A percentile compares a stretch with the other conserved stretches of the same genome.
Evolutionary conservation across 2,329 filamentous ascomycete genomes (phyloP).

Genomic region (Rhinocladiella similis): DNA sequence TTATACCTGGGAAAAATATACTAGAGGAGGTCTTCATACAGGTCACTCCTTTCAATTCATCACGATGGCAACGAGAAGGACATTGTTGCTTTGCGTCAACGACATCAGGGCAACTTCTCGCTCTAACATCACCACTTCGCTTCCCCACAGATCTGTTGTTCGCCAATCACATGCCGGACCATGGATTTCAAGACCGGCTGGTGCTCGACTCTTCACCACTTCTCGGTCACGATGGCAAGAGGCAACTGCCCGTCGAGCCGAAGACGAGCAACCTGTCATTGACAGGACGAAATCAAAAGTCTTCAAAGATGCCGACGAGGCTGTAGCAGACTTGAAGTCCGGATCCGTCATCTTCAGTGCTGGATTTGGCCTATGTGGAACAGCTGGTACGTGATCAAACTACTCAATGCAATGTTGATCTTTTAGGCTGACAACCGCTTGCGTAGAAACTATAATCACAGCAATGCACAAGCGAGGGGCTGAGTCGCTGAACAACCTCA

Average conservation of each 20-base stretch:
- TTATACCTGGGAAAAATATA: background rate
- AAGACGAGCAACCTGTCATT: slow-evolving; percentile 12
- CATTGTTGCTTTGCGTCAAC: slow-evolving; percentile 22
- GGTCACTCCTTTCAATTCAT: background rate
- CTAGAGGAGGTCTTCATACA: too few species aligned
- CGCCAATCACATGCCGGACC: slow-evolving; percentile 14
- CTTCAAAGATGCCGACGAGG: slow-evolving; percentile 59
- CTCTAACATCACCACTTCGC: slow-evolving; percentile 4
- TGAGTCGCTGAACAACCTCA: slow-evolving; percentile 59
- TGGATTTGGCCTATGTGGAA: slow-evolving; percentile 80
- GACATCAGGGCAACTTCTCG: slow-evolving; percentile 6
- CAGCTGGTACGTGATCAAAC: slow-evolving; percentile 55
- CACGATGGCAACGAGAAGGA: slow-evolving; percentile 15
- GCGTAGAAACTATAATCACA: slow-evolving; percentile 67
- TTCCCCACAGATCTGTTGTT: slow-evolving; percentile 1
- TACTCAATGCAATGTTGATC: slow-evolving; percentile 27
- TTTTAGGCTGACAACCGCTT: slow-evolving; percentile 3
- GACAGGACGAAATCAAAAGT: slow-evolving; percentile 35
- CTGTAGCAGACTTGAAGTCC: slow-evolving; percentile 69
- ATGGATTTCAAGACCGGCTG: slow-evolving; percentile 6
- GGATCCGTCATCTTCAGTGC: slow-evolving; percentile 72
- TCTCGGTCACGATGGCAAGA: slow-evolving; percentile 14
- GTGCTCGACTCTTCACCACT: slow-evolving; percentile 19
- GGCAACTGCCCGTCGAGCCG: background rate
- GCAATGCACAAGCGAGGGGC: slow-evolving; percentile 62